Base-by-base conservation (phyloP, 139 green algal genomes). In the Yamagishiella unicocca region DNA sequence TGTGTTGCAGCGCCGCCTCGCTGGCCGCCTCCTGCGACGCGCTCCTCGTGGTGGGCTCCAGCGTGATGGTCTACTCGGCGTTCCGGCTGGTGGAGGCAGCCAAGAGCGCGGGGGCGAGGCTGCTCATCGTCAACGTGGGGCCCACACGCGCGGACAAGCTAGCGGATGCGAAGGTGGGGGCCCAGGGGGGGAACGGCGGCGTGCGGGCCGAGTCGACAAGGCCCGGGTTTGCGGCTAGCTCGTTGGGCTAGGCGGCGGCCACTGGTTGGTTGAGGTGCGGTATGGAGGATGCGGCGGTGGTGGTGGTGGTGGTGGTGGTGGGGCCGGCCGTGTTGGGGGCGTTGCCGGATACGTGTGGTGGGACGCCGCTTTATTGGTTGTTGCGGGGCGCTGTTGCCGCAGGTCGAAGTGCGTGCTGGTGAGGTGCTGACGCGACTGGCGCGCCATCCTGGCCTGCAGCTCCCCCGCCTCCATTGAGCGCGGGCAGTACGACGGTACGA, bases 31-130 rank as follows among this genome's bases (percentile, higher is more conserved):
- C 45, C 4, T 25, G 24, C 8, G 79, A 95, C 55, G 75, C 35
- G 0, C 33, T 97, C 83, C 87, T 98, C 37, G 89, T 97, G 27
- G 91, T 97, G 29, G 96, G 96, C 10, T 93, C 84, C 66, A 94
- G 79, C 33, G 83, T 96, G 27, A 89, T 91, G 82, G 95, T 97
- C 5, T 98, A 94, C 83, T 96, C 92, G 25, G 96, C 95, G 17
- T 98, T 95, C 82, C 87, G 96, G 40, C 91, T 99, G 24, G 92
- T 95, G 8, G 96, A 97, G 77, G 92, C 93, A 5, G 94, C 95
- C 55, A 92, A 90, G 22, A 61, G 70, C 0, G 45, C 64, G 21
- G 93, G 92, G 1, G 93, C 89, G 2, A 40, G 38, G n/a, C 67
- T 99, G 27, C 92, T 92, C 0, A 87, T 97, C 0, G 37, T 98